Evolutionary conservation across 2,329 filamentous ascomycete genomes (phyloP).

Genomic region (Nothophaeocryptopus gaeumannii): DNA sequence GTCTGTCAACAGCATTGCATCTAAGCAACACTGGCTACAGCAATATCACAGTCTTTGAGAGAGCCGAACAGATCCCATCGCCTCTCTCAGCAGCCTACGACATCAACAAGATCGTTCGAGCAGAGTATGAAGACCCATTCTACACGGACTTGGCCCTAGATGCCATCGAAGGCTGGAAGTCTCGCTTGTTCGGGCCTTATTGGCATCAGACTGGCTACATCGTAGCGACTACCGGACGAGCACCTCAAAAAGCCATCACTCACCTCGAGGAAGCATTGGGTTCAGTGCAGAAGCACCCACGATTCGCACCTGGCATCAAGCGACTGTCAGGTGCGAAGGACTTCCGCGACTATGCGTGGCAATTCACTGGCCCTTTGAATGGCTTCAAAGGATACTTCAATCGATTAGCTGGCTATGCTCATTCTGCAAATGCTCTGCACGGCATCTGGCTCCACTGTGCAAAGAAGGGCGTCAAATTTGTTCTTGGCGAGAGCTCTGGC

Average conservation of each 20-base stretch:
- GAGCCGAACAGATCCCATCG: conserved; percentile 46
- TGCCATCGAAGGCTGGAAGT: conserved; percentile 54
- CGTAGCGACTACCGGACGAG: conserved; percentile 49
- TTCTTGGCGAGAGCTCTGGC: conserved; percentile 42
- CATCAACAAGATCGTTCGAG: conserved; percentile 50
- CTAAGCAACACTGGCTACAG: conserved; percentile 46
- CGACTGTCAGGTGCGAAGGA: conserved; percentile 39
- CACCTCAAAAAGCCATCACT: conserved; percentile 48
- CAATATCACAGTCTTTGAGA: conserved; percentile 50
- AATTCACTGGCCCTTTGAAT: conserved; percentile 48
- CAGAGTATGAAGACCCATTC: conserved; percentile 74
- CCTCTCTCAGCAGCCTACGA: conserved; percentile 44
- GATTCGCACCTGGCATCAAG: conserved; percentile 42
- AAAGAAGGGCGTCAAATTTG: conserved; percentile 43
- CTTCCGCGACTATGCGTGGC: conserved; percentile 47
- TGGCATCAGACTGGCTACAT: conserved; percentile 54
- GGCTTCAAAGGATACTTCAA: conserved; percentile 62
- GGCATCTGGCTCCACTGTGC: conserved; percentile 47
- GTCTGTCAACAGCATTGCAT: conserved; percentile 51
- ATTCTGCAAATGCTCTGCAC: conserved; percentile 52
- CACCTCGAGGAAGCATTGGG: conserved; percentile 46
- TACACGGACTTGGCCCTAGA: conserved; percentile 66
- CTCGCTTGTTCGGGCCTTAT: conserved; percentile 53
- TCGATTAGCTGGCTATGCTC: conserved; percentile 56
- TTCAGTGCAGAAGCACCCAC: conserved; percentile 42